Evolutionary conservation across 805 yeast species (phyloP).

Genomic region (Saturnispora diversa): DNA sequence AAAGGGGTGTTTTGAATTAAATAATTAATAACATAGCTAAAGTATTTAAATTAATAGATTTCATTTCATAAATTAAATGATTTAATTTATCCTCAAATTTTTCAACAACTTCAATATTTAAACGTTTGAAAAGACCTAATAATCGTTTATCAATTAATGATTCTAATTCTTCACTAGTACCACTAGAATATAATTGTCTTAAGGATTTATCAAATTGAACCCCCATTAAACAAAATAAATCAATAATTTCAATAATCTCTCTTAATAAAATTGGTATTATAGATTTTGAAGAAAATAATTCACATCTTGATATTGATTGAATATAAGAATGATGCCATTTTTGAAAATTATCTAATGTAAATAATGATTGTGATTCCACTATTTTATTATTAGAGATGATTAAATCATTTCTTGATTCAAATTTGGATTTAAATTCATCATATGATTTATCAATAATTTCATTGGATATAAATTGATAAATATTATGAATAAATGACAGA

Average conservation of each 20-base stretch:
- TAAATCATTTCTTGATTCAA: constrained; percentile 13
- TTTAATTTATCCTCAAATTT: constrained; percentile 37
- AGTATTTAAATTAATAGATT: constrained; percentile 29
- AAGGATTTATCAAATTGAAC: constrained; percentile 4
- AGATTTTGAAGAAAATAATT: constrained; percentile 26
- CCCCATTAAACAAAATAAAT: constrained; percentile 4
- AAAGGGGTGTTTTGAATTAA: constrained; percentile 11
- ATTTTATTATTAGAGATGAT: constrained; percentile 10
- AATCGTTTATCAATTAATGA: constrained; percentile 23
- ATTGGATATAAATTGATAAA: constrained; percentile 36
- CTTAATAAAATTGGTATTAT: constrained; percentile 8
- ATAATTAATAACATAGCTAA: constrained; percentile 31
- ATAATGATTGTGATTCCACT: constrained; percentile 19
- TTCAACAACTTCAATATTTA: constrained; percentile 33
- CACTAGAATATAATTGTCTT: not conserved
- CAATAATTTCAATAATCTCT: constrained; percentile 7
- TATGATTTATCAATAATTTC: constrained; percentile 40
- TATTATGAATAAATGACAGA: constrained; percentile 34
- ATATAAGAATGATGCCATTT: constrained; percentile 29
- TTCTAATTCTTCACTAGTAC: constrained; percentile 17
- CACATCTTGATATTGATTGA: constrained; percentile 26
- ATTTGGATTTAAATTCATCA: constrained; percentile 21
- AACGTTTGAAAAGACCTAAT: constrained; percentile 32
- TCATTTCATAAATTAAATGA: constrained; percentile 6
- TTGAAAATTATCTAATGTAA: constrained; percentile 45